Evolutionary conservation across 2,329 filamentous ascomycete genomes (phyloP).

Genomic region (Pyricularia pennisetigena): DNA sequence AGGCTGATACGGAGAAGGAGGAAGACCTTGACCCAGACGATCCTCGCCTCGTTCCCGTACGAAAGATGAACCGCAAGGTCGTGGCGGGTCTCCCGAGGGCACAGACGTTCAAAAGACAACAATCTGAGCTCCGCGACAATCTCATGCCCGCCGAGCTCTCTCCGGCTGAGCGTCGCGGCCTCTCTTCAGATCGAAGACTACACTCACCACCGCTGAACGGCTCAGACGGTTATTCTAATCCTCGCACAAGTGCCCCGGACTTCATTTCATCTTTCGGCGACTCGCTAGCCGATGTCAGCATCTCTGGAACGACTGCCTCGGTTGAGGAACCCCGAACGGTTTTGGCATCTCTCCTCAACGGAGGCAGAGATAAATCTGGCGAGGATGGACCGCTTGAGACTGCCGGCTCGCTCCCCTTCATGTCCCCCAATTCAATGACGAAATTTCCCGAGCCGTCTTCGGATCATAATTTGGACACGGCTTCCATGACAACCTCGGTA

Average conservation of each 20-base stretch:
- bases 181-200: constrained; percentile 50
- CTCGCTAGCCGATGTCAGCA: background rate
- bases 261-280: constrained; percentile 15
- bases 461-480: constrained; percentile 23
- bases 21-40: constrained; percentile 16
- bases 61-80: constrained; percentile 47
- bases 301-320: background rate
- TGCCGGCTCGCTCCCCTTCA: background rate
- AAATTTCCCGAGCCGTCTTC: background rate
- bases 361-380: background rate
- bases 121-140: constrained; percentile 68
- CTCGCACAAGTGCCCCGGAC: constrained; percentile 38
- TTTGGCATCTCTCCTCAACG: background rate
- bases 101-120: constrained; percentile 72
- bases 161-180: constrained; percentile 58
- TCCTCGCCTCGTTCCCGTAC: constrained; percentile 24
- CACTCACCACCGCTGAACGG: constrained; percentile 22
- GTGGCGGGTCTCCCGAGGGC: constrained; percentile 68
- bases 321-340: background rate
- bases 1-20: constrained; percentile 12
- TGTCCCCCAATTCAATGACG: background rate
- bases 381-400: background rate
- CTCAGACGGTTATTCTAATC: constrained; percentile 24
- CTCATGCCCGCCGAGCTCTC: constrained; percentile 57
- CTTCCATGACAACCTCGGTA: constrained; percentile 39